Evolutionary conservation across 768 basidiomycete species (phyloP), one percentile per base, ranked within the genome.

Genomic region (Mycena venus): DNA sequence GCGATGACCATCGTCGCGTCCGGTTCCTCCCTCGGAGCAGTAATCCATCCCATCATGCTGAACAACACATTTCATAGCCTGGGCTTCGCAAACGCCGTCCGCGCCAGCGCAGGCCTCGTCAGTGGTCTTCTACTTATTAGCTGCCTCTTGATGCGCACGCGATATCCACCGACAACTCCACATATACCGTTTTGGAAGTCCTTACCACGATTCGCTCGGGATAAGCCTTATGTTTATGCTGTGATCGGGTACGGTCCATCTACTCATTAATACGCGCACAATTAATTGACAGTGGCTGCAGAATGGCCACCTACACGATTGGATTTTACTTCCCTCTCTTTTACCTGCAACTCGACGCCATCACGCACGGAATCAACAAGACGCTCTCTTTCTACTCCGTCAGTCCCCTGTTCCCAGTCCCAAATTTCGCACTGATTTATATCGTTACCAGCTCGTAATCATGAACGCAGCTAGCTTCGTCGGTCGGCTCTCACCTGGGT

Each of bases 1-100:
- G 88, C 87, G 0, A 88, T 88, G 81, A 85, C 88, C 21, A 79
- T 90, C 58, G 86, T 86, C 27, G 85, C 86, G 0, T 84, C 86
- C 1, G 90, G 88, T 11, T 83, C 85, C 1, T 86, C 84, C 21
- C 75, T 88, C 17, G 88, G 89, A 9, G 87, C 88, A n/a, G 81
- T 87, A 27, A 74, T 89, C 5, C 87, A 87, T 68, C 86, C 86
- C 3, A 85, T 88, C 75, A 83, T 88, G 82, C 75, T 90, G 25
- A 89, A 90, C 77, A 86, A 88, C 36, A 73, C 73, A 44, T 77
- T 83, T 59, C 79, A 79, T 6, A 25, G 31, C 3, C 80, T 85
- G n/a, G 87, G 88, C 7, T 90, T 89, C 44, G 83, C 81, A 21
- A 85, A 83, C 31, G 84, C 85, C 15, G 85, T 86, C 34, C 83